phyloP scores from a whole-genome alignment of 345 rosid genomes.

The Excoecaria cochinchinensis region DNA sequence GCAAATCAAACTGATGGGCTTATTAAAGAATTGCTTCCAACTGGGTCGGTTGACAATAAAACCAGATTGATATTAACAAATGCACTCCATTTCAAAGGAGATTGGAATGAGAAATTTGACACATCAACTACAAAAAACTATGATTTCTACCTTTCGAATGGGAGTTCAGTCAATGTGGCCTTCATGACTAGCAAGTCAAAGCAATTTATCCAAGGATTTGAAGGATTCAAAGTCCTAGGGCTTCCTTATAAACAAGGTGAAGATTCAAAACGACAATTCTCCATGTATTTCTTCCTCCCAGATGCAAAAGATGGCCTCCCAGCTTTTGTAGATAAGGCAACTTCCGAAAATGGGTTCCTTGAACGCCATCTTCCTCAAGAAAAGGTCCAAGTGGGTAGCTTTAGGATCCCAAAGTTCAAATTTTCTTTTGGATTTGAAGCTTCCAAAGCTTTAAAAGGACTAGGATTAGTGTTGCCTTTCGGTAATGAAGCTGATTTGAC shows the following conservation, averaged over 20 bases:
- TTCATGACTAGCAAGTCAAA: no score
- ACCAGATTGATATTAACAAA: no score
- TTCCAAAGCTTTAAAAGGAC: slow-evolving; percentile 42
- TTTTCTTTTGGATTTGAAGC: slow-evolving; percentile 56
- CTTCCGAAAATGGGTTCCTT: slow-evolving; percentile 44
- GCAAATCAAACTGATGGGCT: slow-evolving; percentile 69
- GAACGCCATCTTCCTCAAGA: slow-evolving; percentile 43
- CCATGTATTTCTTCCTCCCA: slow-evolving; percentile 74
- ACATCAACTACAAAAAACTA: no score
- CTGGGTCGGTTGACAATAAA: neutral
- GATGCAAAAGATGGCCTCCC: slow-evolving; percentile 56
- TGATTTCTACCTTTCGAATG: no score
- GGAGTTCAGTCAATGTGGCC: no score
- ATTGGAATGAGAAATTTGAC: no score
- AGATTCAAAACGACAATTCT: slow-evolving; percentile 50
- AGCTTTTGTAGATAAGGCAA: slow-evolving; percentile 43
- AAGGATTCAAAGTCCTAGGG: slow-evolving; percentile 58
- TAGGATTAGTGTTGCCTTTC: slow-evolving; percentile 30
- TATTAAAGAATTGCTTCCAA: slow-evolving; percentile 36
- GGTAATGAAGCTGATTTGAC: slow-evolving; percentile 42
- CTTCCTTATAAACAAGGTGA: slow-evolving; percentile 71
- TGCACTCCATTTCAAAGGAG: no score
- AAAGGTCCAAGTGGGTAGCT: slow-evolving; percentile 39
- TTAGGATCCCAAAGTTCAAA: slow-evolving; percentile 59
- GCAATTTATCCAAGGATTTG: no score